Base-by-base conservation (phyloP, 2,329 filamentous ascomycete species). In the Davidsoniella eucalypti region DNA sequence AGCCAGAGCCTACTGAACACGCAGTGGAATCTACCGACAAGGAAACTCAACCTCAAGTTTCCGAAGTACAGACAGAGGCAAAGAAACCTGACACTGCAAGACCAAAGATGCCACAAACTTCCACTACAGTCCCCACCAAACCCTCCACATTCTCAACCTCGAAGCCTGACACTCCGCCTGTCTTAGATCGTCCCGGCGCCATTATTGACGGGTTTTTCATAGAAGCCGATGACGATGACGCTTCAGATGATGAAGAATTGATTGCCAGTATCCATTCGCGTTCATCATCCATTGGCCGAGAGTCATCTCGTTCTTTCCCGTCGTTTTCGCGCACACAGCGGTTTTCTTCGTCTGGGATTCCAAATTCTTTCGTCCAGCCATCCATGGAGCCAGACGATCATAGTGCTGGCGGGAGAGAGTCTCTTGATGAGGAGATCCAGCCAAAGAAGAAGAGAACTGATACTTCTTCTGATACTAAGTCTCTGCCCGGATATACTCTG, bases 151-250 rank as follows among this genome's bases (percentile, higher is more conserved):
- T 23, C 14, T 26, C 38, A 3, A 17, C 12, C 16, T 12, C 36
- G 7, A 33, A 25, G 3, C 21, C 25, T n/a, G 33, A 10, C 14
- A 33, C 23, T 18, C 29, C 29, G 18, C 33, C 44, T 25, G 8
- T 23, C 25, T 36, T 42, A 5, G 36, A 43, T 4, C 38, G 23
- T 17, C 39, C 38, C 9, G 37, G 47, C 16, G 47, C 39, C n/a
- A 17, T 51, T 9, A 47, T 42, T 14, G 38, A 43, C 16, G 38
- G 44, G 2, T 21, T 51, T 17, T 36, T 43, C 14, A 33, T 47
- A 6, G 44, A 51, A 29, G 49, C 44, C 18, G 44, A 51, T 21
- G 25, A 41, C n/a, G 44, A 51, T 16, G 36, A 38, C 17, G 38
- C 37, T 8, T 26, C 38, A 1, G 49, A 51, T 26, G 44, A 47